phyloP scores from a whole-genome alignment of 306 rosid genomes.

The Comarum palustre region DNA sequence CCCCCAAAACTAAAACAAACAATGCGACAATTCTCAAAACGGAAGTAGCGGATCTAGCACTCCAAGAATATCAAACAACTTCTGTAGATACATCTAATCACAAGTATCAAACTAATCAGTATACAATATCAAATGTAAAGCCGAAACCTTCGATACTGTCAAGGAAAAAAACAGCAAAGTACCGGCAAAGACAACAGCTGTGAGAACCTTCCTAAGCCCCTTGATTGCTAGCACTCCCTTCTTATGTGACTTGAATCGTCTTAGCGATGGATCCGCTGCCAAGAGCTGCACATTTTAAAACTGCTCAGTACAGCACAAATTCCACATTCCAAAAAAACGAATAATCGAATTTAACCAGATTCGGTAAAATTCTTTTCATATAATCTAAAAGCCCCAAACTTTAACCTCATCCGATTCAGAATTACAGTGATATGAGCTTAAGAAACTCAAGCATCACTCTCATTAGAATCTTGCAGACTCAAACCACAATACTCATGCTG shows the following conservation, averaged over 20 bases:
- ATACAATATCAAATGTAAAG: background rate
- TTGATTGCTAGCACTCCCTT: slow-evolving; percentile 50
- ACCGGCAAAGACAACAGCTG: slow-evolving; percentile 68
- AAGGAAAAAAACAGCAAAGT: background rate
- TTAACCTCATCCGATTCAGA: background rate
- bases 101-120: background rate
- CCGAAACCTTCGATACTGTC: background rate
- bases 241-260: slow-evolving; percentile 79
- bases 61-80: background rate
- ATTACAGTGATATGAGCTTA: slow-evolving; percentile 6
- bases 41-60: background rate
- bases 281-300: slow-evolving; percentile 58
- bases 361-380: background rate
- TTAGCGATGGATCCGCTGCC: slow-evolving; percentile 65
- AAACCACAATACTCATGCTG: background rate
- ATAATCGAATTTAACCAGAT: background rate
- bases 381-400: background rate
- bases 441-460: background rate
- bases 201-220: slow-evolving; percentile 66
- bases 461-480: background rate
- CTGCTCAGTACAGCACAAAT: slow-evolving; percentile 8
- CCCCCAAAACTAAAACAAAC: background rate
- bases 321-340: background rate
- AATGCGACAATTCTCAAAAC: background rate
- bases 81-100: background rate